Evolutionary conservation across 140 eudicot genomes (phyloP).

Genomic region (Anethum foeniculum): DNA sequence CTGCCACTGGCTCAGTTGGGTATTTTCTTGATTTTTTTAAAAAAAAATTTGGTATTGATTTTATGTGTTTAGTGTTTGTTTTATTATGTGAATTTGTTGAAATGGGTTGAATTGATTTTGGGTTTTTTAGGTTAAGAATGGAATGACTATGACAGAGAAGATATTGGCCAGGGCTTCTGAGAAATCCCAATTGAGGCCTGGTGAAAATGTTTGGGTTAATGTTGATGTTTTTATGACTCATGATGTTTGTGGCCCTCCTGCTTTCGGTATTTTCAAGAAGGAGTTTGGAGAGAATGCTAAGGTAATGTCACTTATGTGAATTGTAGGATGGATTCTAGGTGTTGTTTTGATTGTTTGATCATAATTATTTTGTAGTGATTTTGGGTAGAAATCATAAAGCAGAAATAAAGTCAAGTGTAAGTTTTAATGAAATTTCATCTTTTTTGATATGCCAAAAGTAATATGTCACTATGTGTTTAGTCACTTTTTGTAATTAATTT

Average conservation of each 20-base stretch:
- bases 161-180: constrained; percentile 76
- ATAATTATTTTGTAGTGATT: not conserved
- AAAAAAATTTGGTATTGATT: not conserved
- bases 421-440: not conserved
- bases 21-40: constrained; percentile 9
- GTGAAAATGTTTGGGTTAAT: constrained; percentile 94
- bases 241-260: constrained; percentile 96
- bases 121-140: constrained; percentile 58
- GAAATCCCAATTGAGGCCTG: constrained; percentile 64
- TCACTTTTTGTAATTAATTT: not conserved
- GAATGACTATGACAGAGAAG: constrained; percentile 93
- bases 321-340: not conserved
- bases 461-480: not conserved
- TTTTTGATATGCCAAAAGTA: not conserved
- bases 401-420: not conserved
- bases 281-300: constrained; percentile 91
- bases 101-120: not conserved
- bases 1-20: constrained; percentile 84
- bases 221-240: constrained; percentile 93
- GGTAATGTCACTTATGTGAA: constrained; percentile 40
- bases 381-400: not conserved
- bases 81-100: not conserved
- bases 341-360: not conserved
- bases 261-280: constrained; percentile 73
- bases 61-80: not conserved